Conservation (phyloP, 208 protist species). For the Trichomonas vaginalis region DNA sequence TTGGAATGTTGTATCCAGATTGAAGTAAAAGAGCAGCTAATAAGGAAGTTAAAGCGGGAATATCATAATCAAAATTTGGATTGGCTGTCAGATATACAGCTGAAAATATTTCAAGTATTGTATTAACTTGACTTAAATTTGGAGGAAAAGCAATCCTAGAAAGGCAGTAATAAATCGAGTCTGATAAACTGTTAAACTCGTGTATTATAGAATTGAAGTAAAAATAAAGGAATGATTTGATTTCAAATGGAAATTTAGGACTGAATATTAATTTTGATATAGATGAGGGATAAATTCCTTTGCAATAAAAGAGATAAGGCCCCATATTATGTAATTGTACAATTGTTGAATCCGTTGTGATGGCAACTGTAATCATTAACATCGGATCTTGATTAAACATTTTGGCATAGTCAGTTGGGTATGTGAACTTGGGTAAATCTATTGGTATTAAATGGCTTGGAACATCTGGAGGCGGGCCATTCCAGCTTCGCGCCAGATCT, state of each 20-base stretch:
- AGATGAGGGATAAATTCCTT: not conserved
- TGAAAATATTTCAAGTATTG: not conserved
- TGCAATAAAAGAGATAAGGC: not conserved
- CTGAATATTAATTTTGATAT: not conserved
- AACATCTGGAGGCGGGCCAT: not conserved
- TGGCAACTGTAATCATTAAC: not conserved
- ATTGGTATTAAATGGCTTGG: not conserved
- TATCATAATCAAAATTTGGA: not conserved
- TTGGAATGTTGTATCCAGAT: not conserved
- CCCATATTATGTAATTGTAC: not conserved
- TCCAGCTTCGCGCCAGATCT: not conserved
- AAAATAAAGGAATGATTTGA: not conserved
- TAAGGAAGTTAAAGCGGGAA: not conserved
- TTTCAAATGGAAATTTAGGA: not conserved
- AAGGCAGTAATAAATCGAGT: not conserved
- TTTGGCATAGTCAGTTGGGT: not conserved
- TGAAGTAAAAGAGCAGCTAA: not conserved
- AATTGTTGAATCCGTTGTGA: not conserved
- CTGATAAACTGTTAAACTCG: not conserved
- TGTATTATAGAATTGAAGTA: not conserved
- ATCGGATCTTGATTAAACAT: not conserved
- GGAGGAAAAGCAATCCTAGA: not conserved
- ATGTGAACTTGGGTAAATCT: not conserved
- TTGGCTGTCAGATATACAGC: not conserved
- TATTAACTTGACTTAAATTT: not conserved